These are phyloP conservation scores for Lolium rigidum DNA, from an alignment of 176 grass and related monocot species.

Conservation along the genomic window DNA sequence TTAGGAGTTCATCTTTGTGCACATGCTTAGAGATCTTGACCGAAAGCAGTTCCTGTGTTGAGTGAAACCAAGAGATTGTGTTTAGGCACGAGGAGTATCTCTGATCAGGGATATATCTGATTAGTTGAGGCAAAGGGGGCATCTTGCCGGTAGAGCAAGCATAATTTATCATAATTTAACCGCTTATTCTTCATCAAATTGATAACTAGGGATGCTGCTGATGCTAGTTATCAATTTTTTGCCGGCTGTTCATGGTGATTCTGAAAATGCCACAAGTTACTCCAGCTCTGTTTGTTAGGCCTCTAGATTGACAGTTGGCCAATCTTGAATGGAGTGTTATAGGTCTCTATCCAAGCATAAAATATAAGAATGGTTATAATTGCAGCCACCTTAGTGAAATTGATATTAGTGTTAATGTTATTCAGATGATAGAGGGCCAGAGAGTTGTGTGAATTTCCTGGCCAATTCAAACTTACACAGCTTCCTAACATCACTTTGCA, in stretches of 20 bases:
- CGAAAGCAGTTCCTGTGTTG: neutral
- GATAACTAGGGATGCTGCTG: neutral
- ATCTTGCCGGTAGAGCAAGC: neutral
- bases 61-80: slow-evolving; percentile 18
- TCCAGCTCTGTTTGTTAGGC: neutral
- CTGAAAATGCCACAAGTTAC: neutral
- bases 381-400: neutral
- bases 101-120: slow-evolving; percentile 23
- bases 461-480: neutral
- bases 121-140: neutral
- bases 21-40: slow-evolving; percentile 17
- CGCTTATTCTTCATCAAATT: neutral
- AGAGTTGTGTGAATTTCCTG: neutral
- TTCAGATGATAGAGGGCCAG: slow-evolving; percentile 2
- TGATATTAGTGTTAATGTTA: neutral
- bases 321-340: neutral
- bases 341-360: slow-evolving; percentile 8
- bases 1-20: neutral
- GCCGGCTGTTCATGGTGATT: neutral
- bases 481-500: slow-evolving; percentile 1
- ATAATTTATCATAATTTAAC: neutral
- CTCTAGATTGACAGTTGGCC: neutral
- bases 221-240: slow-evolving; percentile 6
- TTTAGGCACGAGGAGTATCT: slow-evolving; percentile 10
- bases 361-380: neutral